Evolutionary conservation across 176 grass and related monocot genomes (phyloP).

Genomic region (Poa annua): DNA sequence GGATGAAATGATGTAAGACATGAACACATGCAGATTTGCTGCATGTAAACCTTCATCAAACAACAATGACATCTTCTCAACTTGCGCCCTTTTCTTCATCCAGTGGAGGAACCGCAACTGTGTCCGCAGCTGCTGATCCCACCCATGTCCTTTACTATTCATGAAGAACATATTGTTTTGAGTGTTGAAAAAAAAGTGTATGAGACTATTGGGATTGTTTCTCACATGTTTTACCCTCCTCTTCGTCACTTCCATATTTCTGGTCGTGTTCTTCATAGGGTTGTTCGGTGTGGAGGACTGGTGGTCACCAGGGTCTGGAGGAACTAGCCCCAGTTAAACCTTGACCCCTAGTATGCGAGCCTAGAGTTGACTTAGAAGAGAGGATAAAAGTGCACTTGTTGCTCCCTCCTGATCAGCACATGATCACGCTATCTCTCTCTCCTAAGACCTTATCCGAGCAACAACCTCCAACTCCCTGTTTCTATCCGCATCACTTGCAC

Average conservation of each 20-base stretch:
- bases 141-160: constrained; percentile 3
- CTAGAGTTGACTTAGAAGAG: constrained; percentile 8
- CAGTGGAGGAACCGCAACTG: constrained; percentile 8
- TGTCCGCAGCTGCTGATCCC: background rate
- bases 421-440: background rate
- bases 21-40: background rate
- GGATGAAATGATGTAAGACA: background rate
- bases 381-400: background rate
- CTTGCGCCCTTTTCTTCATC: background rate
- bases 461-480: background rate
- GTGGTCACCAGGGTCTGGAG: background rate
- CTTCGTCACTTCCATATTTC: background rate
- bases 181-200: constrained; percentile 10
- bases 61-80: background rate
- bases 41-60: background rate
- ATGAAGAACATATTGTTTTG: background rate
- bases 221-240: background rate
- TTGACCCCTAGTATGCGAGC: background rate
- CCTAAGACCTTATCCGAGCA: background rate
- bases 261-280: background rate
- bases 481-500: background rate
- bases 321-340: constrained; percentile 14
- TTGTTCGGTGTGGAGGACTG: constrained; percentile 6
- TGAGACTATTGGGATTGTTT: background rate
- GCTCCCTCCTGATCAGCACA: background rate